phyloP scores from a whole-genome alignment of 2,329 filamentous ascomycete species.

The Bimuria novae-zelandiae region DNA sequence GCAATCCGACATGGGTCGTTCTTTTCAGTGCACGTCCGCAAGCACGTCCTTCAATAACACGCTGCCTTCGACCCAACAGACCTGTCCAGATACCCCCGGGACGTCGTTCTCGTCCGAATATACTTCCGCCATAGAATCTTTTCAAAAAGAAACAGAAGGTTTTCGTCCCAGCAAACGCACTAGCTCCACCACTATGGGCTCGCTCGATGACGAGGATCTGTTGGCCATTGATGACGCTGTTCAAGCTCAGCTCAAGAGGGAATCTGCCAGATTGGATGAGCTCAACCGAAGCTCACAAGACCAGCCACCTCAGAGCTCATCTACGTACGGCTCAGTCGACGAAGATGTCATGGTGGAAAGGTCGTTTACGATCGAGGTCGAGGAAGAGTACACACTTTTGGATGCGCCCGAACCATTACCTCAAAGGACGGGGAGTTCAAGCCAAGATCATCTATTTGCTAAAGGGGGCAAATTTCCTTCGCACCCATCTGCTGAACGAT shows the following conservation, averaged over 20 bases:
- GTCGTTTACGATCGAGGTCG: slow-evolving; percentile 20
- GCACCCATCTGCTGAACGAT: neutral
- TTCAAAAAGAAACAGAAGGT: neutral
- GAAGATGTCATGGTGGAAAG: slow-evolving; percentile 23
- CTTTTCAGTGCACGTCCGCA: slow-evolving; percentile 7
- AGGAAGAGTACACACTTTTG: neutral
- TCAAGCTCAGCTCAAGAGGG: slow-evolving; percentile 10
- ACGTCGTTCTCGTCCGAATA: slow-evolving; percentile 27
- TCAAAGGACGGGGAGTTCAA: neutral
- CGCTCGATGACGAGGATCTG: slow-evolving; percentile 24
- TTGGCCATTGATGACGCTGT: slow-evolving; percentile 1
- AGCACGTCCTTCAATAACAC: slow-evolving; percentile 24
- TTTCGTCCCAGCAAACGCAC: slow-evolving; percentile 3
- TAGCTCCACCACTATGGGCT: slow-evolving; percentile 27
- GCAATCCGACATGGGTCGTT: slow-evolving; percentile 1
- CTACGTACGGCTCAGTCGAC: slow-evolving; percentile 34
- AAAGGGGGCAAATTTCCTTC: neutral
- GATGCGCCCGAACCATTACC: too few species aligned
- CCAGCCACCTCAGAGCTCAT: slow-evolving; percentile 21
- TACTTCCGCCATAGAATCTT: neutral
- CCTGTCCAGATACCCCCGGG: slow-evolving; percentile 13
- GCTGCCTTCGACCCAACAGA: slow-evolving; percentile 29
- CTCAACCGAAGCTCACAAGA: slow-evolving; percentile 17
- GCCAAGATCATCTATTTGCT: neutral
- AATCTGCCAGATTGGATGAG: slow-evolving; percentile 4